These are phyloP conservation scores for Papiliotrema nemorosa DNA, from an alignment of 1,284 basidiomycete genomes.

Conservation along the genomic window DNA sequence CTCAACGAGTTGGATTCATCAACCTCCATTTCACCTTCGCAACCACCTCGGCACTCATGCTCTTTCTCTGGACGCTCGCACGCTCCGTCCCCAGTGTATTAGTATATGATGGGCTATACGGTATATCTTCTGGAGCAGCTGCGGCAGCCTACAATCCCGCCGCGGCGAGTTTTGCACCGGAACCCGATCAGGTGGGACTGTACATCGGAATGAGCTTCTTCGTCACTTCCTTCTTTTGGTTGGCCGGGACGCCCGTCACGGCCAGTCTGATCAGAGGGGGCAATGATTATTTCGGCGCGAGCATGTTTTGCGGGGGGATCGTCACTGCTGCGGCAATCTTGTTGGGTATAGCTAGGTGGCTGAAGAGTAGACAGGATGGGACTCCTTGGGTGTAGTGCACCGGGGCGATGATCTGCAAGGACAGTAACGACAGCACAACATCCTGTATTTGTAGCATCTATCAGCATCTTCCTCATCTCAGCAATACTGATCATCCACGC, in stretches of 20 bases:
- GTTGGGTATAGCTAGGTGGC: constrained; percentile 2
- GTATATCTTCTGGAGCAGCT: constrained; percentile 26
- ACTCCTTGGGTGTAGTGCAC: constrained; percentile 8
- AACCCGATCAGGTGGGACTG: constrained; percentile 28
- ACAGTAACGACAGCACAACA: too few species aligned
- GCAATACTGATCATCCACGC: neutral
- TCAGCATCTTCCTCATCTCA: neutral
- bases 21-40: constrained; percentile 30
- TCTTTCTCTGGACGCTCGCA: constrained; percentile 31
- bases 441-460: too few species aligned
- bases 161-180: constrained; percentile 29
- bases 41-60: constrained; percentile 22
- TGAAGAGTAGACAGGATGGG: constrained; percentile 6
- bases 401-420: neutral
- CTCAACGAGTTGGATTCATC: constrained; percentile 32
- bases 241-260: constrained; percentile 29
- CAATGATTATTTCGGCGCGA: constrained; percentile 24
- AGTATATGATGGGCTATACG: constrained; percentile 32
- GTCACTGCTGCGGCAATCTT: constrained; percentile 15
- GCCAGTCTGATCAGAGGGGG: constrained; percentile 27
- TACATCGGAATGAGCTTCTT: constrained; percentile 41
- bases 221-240: constrained; percentile 32
- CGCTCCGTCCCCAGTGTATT: constrained; percentile 17
- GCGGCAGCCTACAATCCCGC: constrained; percentile 30
- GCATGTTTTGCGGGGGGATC: constrained; percentile 28